Conservation (phyloP, 768 basidiomycete genomes). For the Hygrocybe punicea region DNA sequence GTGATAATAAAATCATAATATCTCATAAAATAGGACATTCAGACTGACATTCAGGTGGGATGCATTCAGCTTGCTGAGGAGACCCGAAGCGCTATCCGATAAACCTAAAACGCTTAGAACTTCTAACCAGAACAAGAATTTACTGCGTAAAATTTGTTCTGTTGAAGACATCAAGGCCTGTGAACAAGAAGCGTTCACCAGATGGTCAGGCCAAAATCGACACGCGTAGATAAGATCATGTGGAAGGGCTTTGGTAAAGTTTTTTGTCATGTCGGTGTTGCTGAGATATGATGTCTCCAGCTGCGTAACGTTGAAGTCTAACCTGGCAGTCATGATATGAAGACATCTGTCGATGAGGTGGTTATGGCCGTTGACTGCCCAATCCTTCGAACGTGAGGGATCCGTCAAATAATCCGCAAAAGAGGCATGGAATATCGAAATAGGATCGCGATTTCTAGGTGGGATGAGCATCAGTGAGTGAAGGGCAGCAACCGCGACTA, state of each 20-base stretch:
- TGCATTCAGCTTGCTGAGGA: neutral
- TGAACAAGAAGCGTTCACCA: neutral
- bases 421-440: neutral
- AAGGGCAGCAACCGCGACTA: neutral
- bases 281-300: neutral
- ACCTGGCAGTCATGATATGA: neutral
- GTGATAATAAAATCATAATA: neutral
- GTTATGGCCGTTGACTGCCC: neutral
- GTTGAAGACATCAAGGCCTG: neutral
- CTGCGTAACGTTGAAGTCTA: neutral
- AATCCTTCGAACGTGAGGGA: neutral
- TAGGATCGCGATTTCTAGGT: neutral
- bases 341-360: neutral
- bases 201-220: neutral
- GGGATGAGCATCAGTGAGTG: neutral
- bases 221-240: neutral
- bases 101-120: neutral
- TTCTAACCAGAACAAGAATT: neutral
- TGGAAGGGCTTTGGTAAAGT: neutral
- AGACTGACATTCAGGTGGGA: neutral
- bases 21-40: neutral
- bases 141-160: neutral
- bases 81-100: neutral
- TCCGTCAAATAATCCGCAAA: constrained; percentile 1
- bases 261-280: neutral